A percentile compares a stretch with the other conserved stretches of the same genome.
Conservation (phyloP, 2,329 filamentous ascomycete species). For the Diatrype stigma region DNA sequence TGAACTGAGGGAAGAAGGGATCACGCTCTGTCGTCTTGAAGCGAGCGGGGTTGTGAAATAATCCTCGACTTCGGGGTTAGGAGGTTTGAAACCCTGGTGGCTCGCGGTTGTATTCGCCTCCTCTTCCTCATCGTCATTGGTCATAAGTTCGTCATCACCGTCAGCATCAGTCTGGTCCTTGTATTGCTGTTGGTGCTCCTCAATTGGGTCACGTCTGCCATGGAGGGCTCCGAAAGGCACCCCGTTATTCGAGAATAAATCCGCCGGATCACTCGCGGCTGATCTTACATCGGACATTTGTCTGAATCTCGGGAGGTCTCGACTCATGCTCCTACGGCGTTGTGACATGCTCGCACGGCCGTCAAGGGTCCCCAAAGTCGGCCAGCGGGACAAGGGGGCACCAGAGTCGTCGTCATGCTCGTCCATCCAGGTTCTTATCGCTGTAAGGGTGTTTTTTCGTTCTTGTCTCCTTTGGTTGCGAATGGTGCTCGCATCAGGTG, state of each 20-base stretch:
- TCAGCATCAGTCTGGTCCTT: slow-evolving; percentile 74
- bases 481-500: slow-evolving; percentile 60
- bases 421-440: slow-evolving; percentile 90
- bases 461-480: slow-evolving; percentile 59
- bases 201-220: slow-evolving; percentile 30
- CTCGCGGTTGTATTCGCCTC: slow-evolving; percentile 45
- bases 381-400: slow-evolving; percentile 44
- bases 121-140: slow-evolving; percentile 69
- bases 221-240: slow-evolving; percentile 24
- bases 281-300: slow-evolving; percentile 55
- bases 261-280: slow-evolving; percentile 59
- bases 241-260: slow-evolving; percentile 47
- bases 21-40: slow-evolving; percentile 32
- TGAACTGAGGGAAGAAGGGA: slow-evolving; percentile 29
- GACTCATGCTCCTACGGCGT: slow-evolving; percentile 49
- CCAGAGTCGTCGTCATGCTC: slow-evolving; percentile 51
- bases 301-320: slow-evolving; percentile 43
- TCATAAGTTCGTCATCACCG: slow-evolving; percentile 85
- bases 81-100: slow-evolving; percentile 21
- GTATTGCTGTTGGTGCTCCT: slow-evolving; percentile 44
- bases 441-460: slow-evolving; percentile 70
- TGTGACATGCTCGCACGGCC: slow-evolving; percentile 44
- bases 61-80: slow-evolving; percentile 37
- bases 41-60: slow-evolving; percentile 53
- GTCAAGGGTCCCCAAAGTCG: slow-evolving; percentile 45